Base-by-base conservation (phyloP, 2,329 filamentous ascomycete genomes). In the Aspergillus fructus region DNA sequence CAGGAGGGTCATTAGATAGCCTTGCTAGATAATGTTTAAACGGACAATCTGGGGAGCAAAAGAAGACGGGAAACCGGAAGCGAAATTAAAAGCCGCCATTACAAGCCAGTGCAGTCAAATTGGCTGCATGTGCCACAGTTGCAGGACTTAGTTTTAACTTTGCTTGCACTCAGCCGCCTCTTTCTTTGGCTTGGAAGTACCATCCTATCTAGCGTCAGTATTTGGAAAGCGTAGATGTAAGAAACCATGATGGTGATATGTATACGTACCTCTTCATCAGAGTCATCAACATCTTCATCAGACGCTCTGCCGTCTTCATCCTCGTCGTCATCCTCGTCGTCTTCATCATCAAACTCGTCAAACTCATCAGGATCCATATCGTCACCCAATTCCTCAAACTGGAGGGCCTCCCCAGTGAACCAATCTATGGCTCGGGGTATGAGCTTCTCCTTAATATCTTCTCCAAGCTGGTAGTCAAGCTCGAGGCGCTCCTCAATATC, bases 401-500 rank as follows among this genome's bases (percentile, higher is more conserved):
- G 93, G 63, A 99, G 87, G 66, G 94, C 94, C 80, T 99, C 94
- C 58, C 94, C 94, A 53, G 94, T 99, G 77, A 99, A 99, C 94
- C 94, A 99, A 79, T 99, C 94, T 69, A 99, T 94, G 57, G 96
- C 94, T 67, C 93, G 92, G 64, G 94, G 94, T 67, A 99, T 99
- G 64, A 99, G 85, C 83, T 99, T 99, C 85, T 99, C 94, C 83
- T 99, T 99, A 81, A 99, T 97, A 74, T 99, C 94, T 82, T 99
- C 94, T 65, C 94, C 94, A 45, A 99, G 87, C 80, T 97, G 93
- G 78, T 97, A 99, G 79, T 99, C 94, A 52, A 99, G 88, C 81
- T 99, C 94, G 56, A 99, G 86, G 63, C 94, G 93, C 79, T 96
- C 93, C 82, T 99, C 94, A 52, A 99, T 96, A 74, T 99, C 94